phyloP scores from a whole-genome alignment of 768 basidiomycete species.

The Lactarius hengduanensis region DNA sequence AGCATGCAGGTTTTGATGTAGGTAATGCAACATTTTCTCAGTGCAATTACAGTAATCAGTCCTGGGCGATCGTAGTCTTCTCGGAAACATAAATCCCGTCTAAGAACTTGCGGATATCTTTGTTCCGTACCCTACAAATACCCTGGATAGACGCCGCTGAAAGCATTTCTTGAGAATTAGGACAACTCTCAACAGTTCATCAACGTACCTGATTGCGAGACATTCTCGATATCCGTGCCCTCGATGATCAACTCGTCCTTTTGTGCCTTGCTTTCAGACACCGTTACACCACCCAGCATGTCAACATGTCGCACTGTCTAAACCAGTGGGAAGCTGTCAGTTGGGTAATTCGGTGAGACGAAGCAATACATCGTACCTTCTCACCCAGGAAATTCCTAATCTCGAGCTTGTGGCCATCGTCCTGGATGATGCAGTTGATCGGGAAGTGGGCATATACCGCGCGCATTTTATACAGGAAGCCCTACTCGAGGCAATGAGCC shows the following conservation, averaged over 20 bases:
- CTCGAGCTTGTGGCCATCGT: constrained; percentile 67
- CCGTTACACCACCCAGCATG: constrained; percentile 86
- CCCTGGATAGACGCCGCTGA: constrained; percentile 95
- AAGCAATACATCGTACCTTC: constrained; percentile 55
- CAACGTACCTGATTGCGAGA: constrained; percentile 86
- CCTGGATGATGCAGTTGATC: constrained; percentile 95
- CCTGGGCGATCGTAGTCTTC: constrained; percentile 57
- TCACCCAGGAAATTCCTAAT: constrained; percentile 96
- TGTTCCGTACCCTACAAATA: constrained; percentile 95
- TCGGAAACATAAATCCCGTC: constrained; percentile 92
- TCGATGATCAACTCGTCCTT: constrained; percentile 94
- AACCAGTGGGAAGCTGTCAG: background rate
- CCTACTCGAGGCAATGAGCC: constrained; percentile 45
- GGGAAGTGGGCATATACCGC: constrained; percentile 99
- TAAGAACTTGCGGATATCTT: constrained; percentile 99
- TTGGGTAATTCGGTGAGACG: background rate
- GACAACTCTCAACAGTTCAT: background rate
- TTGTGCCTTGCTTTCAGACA: constrained; percentile 84
- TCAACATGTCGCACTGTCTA: constrained; percentile 88
- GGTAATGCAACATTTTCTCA: background rate
- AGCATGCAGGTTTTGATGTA: constrained; percentile 35
- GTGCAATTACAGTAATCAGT: background rate
- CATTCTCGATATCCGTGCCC: constrained; percentile 95
- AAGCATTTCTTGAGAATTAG: constrained; percentile 21
- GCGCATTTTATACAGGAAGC: constrained; percentile 99